Evolutionary conservation across 2,329 filamentous ascomycete species (phyloP).

Genomic region (Pezicula carpinea): DNA sequence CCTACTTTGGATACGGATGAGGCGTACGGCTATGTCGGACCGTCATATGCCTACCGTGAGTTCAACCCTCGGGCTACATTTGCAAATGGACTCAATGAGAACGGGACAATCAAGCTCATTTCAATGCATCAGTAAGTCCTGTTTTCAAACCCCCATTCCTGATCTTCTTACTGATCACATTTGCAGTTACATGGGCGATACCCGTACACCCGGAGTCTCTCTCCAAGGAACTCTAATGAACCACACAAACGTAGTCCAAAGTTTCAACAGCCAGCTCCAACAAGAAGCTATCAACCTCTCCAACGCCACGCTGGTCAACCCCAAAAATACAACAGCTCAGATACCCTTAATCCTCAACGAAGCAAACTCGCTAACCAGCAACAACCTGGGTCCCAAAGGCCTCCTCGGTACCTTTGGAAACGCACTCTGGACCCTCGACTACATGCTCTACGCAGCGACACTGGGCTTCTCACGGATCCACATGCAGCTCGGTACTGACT

Average conservation of each 20-base stretch:
- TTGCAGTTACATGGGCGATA: constrained; percentile 56
- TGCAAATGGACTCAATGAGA: constrained; percentile 40
- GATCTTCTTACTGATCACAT: constrained; percentile 2
- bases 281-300: not conserved
- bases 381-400: constrained; percentile 5
- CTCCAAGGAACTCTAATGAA: constrained; percentile 62
- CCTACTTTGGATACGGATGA: constrained; percentile 40
- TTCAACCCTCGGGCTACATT: constrained; percentile 40
- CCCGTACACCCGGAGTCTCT: constrained; percentile 54
- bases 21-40: constrained; percentile 49
- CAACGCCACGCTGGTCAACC: not conserved
- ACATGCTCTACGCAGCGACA: constrained; percentile 8
- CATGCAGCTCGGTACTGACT: constrained; percentile 18
- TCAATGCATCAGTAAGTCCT: constrained; percentile 53
- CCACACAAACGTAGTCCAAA: constrained; percentile 39
- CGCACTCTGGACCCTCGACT: constrained; percentile 15
- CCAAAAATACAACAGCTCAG: not conserved
- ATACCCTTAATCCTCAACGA: constrained; percentile 9
- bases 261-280: not conserved
- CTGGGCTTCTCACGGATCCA: constrained; percentile 11
- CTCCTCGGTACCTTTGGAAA: constrained; percentile 11
- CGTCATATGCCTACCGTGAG: constrained; percentile 49
- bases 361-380: constrained; percentile 13
- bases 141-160: not conserved
- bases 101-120: constrained; percentile 46